Evolutionary conservation across 371 early-diverging fungal species (phyloP), one percentile per base, ranked within the genome.

Genomic region (Thermomucor indicae-seudaticae): DNA sequence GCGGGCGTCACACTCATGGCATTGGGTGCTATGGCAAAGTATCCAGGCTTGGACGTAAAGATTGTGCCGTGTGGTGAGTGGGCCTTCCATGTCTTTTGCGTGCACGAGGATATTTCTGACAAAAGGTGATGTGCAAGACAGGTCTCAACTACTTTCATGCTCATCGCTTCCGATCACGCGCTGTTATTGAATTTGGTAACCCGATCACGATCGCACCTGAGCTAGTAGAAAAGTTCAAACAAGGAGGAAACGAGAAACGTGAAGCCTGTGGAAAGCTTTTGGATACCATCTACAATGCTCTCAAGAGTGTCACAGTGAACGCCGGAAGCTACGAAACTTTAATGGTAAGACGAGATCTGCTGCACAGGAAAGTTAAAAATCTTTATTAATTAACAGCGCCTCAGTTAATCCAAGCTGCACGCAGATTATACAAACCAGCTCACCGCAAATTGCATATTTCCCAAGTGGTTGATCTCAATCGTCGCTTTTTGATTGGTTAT

Each of bases 71-170:
- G n/a, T n/a, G n/a, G 85, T 86, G 41, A 90, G 83, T 73, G 67
- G 44, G 34, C n/a, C 16, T 6, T 24, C 2, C 8, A 19, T 1
- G 22, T 6, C 11, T 46, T 31, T n/a, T 30, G 32, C 46, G 22
- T 34, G 17, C 32, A 24, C 50, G 7, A 24, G 3, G 49, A 19
- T n/a, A 19, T 17, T 27, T 20, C 20, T 27, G 35, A 44, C 31
- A 23, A 49, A 41, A 30, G 34, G 23, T 12, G 14, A 35, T 10
- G 4, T 39, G n/a, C n/a, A n/a, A n/a, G n/a, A 28, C 17, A 74
- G 86, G 94, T 1, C 71, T 98, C 43, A 92, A 90, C 70, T 98
- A 98, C 66, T 98, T 97, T 68, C 92, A 98, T 67, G 90, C 97
- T 3, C 88, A 96, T 70, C 85, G 89, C 52, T 97, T 97, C 78